Percentiles rank a stretch among this genome's conserved stretches.
Evolutionary conservation across 352 stramenopile species (phyloP).

Genomic region (Globisporangium splendens): DNA sequence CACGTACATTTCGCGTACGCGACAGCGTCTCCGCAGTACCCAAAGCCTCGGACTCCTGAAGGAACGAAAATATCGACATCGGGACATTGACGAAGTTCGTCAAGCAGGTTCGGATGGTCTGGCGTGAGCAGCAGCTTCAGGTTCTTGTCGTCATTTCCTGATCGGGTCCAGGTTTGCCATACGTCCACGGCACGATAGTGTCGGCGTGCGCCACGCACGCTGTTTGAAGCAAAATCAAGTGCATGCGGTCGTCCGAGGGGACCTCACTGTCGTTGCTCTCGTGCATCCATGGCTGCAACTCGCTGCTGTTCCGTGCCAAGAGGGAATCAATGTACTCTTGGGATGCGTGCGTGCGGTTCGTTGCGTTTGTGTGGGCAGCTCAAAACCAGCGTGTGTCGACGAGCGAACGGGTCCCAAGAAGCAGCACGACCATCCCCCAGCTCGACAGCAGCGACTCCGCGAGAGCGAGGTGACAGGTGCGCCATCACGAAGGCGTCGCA

Average conservation of each 20-base stretch:
- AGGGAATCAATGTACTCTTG: too few species aligned
- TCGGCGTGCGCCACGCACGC: conserved; percentile 19
- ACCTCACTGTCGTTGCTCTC: background rate
- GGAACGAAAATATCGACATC: conserved; percentile 37
- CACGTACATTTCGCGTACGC: conserved; percentile 38
- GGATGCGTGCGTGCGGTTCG: too few species aligned
- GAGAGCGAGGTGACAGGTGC: too few species aligned
- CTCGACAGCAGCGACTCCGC: too few species aligned
- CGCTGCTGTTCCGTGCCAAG: too few species aligned
- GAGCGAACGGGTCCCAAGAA: too few species aligned
- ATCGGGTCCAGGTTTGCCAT: conserved; percentile 1
- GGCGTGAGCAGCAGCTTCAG: conserved; percentile 10
- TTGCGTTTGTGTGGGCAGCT: too few species aligned
- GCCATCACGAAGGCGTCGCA: too few species aligned
- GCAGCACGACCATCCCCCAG: too few species aligned
- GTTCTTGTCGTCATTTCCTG: background rate
- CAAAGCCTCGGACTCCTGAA: conserved; percentile 16
- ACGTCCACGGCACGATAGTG: conserved; percentile 25
- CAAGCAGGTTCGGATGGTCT: conserved; percentile 16
- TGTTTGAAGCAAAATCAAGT: conserved; percentile 22
- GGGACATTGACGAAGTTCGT: conserved; percentile 27
- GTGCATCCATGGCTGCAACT: conserved; percentile 1
- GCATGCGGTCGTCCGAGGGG: conserved; percentile 13
- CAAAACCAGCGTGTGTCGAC: too few species aligned
- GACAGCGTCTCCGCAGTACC: conserved; percentile 47